phyloP scores from a whole-genome alignment of 2,329 filamentous ascomycete genomes.

The Diaporthe velutina region DNA sequence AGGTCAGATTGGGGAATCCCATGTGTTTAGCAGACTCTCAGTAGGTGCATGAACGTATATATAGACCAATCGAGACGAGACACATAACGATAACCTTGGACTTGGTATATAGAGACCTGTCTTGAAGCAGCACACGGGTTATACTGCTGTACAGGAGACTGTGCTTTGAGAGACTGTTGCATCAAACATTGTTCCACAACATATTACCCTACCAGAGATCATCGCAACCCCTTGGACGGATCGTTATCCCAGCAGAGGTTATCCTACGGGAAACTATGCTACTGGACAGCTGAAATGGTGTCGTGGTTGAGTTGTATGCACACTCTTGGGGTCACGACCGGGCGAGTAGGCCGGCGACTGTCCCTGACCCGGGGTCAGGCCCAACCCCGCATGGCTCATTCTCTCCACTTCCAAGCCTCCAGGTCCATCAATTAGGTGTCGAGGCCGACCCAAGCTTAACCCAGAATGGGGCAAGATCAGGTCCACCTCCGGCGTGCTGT shows the following conservation, averaged over 20 bases:
- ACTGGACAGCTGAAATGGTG: neutral
- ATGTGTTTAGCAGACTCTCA: too few relatives aligned
- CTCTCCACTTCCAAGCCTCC: slow-evolving; percentile 24
- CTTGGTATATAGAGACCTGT: neutral
- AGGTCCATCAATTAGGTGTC: slow-evolving; percentile 38
- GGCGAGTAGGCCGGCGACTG: neutral
- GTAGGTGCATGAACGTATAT: too few relatives aligned
- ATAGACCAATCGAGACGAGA: neutral
- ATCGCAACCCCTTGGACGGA: neutral
- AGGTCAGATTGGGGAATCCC: too few relatives aligned
- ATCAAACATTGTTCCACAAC: neutral
- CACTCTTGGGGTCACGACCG: neutral
- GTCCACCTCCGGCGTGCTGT: slow-evolving; percentile 23
- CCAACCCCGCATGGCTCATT: slow-evolving; percentile 34
- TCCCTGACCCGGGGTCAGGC: slow-evolving; percentile 14
- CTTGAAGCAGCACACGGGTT: neutral
- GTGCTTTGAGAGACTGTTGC: too few relatives aligned
- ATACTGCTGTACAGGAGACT: neutral
- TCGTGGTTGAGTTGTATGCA: neutral
- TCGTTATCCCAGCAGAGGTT: neutral
- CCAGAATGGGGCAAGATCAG: slow-evolving; percentile 18
- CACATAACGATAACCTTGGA: neutral
- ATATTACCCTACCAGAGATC: neutral
- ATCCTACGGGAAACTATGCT: neutral
- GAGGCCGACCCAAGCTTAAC: slow-evolving; percentile 27